Evolutionary conservation across 805 yeast species (phyloP), one percentile per base, ranked within the genome.

Genomic region (Candida chilensis): DNA sequence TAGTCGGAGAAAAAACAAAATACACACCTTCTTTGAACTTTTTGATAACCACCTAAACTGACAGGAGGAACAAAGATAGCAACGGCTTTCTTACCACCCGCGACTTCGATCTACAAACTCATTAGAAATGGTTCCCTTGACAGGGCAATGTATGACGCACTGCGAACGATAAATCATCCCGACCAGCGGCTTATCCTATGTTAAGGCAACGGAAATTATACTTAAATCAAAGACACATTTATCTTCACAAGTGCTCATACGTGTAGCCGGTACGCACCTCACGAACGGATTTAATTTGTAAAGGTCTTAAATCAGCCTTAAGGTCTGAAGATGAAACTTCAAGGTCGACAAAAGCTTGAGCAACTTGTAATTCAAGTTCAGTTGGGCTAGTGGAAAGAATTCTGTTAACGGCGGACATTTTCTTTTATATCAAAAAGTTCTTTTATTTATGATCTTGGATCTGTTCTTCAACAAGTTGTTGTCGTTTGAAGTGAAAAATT

Each of bases 341-440:
- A 68, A 92, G 78, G 74, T 92, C 98, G 56, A 79, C 66, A 65
- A 92, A 84, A 60, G 97, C 96, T 76, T 90, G 96, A 60, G 96
- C 96, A 64, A 92, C 94, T 76, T 90, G 94, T 71, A 92, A 84
- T 78, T 92, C 98, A 71, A 92, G 87, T 74, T 92, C 97, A 64
- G 92, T 66, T 74, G 98, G 97, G 60, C 84, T 84, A 64, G 81
- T 78, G 62, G 87, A 78, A 70, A 90, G 80, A 71, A 92, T 78
- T 78, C 92, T 92, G 69, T 84, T 77, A 65, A 88, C 85, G 61
- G 96, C 94, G 72, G 97, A 90, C 97, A 90, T 90, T 47, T 54
- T 73, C 47, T 35, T 34, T 25, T 13, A 17, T 30, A n/a, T n/a
- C n/a, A n/a, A n/a, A n/a, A n/a, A n/a, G n/a, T n/a, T n/a, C n/a